These are phyloP conservation scores for Myrica gale DNA, from an alignment of 306 rosid species.

Conservation along the genomic window DNA sequence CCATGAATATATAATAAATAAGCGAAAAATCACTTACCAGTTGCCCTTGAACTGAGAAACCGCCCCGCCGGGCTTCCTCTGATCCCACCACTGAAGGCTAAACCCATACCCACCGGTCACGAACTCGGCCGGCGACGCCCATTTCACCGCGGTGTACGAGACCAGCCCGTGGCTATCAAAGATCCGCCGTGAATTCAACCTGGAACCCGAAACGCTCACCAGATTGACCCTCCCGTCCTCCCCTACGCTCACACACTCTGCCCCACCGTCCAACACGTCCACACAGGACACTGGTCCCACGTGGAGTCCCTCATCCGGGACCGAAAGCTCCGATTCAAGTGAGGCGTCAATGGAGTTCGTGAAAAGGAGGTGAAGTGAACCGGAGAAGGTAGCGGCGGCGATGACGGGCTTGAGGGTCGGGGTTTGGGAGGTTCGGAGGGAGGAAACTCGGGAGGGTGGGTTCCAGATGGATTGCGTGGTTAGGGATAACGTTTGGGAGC, in stretches of 20 bases:
- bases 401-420: conserved; percentile 49
- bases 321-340: conserved; percentile 50
- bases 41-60: conserved; percentile 81
- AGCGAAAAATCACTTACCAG: conserved; percentile 51
- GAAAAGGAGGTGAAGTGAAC: conserved; percentile 66
- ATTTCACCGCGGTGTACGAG: conserved; percentile 61
- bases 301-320: conserved; percentile 56
- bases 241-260: conserved; percentile 72
- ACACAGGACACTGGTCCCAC: conserved; percentile 44
- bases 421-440: conserved; percentile 52
- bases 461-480: conserved; percentile 50
- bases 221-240: conserved; percentile 81
- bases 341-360: conserved; percentile 45
- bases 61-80: conserved; percentile 73
- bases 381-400: conserved; percentile 53
- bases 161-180: conserved; percentile 83
- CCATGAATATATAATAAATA: no score
- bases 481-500: conserved; percentile 40
- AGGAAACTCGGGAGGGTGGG: conserved; percentile 62
- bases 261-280: conserved; percentile 66
- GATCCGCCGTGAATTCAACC: conserved; percentile 44
- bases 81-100: conserved; percentile 96
- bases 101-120: conserved; percentile 84
- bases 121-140: conserved; percentile 90
- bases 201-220: conserved; percentile 51